Evolutionary conservation across 1,139 yeast species (phyloP).

Genomic region (Pichia norvegensis): DNA sequence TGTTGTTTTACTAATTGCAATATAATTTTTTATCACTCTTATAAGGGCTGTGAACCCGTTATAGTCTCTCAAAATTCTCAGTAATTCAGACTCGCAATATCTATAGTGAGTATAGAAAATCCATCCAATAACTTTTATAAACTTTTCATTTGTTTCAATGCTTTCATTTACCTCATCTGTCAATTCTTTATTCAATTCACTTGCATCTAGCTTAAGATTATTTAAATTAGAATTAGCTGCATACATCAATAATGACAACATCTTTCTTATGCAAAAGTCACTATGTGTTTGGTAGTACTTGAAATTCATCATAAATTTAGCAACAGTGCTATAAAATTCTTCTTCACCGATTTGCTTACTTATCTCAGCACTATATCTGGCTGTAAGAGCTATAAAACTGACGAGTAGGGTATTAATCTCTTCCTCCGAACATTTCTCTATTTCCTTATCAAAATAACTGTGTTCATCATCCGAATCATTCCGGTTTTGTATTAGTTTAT

Average conservation of each 20-base stretch:
- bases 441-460: conserved; percentile 4
- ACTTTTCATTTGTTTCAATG: conserved; percentile 23
- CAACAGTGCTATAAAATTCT: conserved; percentile 20
- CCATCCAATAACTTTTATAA: conserved; percentile 36
- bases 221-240: conserved; percentile 33
- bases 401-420: conserved; percentile 28
- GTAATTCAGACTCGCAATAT: conserved; percentile 31
- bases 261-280: conserved; percentile 39
- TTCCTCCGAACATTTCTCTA: conserved; percentile 20
- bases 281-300: conserved; percentile 30
- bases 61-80: conserved; percentile 41
- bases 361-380: conserved; percentile 23
- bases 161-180: conserved; percentile 16
- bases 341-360: conserved; percentile 17
- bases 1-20: conserved; percentile 16
- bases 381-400: conserved; percentile 24
- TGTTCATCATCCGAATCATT: conserved; percentile 1
- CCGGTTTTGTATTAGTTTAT: neutral
- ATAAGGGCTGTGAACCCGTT: conserved; percentile 36
- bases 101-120: conserved; percentile 43
- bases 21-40: conserved; percentile 22
- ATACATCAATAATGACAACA: conserved; percentile 36
- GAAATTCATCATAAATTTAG: conserved; percentile 30
- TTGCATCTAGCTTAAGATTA: conserved; percentile 31
- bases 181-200: conserved; percentile 13